Base-by-base conservation (phyloP, 1,284 basidiomycete species). In the Fomes fomentarius region DNA sequence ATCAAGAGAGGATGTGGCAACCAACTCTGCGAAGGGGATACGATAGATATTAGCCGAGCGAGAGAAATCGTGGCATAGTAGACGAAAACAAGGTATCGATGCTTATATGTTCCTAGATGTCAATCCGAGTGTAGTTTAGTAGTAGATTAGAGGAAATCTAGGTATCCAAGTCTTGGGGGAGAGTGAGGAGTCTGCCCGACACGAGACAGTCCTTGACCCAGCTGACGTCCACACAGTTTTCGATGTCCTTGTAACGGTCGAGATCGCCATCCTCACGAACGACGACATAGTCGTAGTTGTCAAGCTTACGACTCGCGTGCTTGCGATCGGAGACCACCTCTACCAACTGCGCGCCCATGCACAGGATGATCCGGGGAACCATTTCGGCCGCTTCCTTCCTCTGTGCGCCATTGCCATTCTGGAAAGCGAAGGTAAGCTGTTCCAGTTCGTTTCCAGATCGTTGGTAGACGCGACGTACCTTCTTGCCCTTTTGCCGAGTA, bases 191-290 rank as follows among this genome's bases (percentile, higher is more conserved):
- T 42, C 81, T 70, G 2, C 84, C 82, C 8, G 81, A 75, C 60
- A 91, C 81, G 35, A 95, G 73, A 63, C 89, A 91, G 47, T 92
- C 83, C 69, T 94, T 95, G 42, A 95, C 80, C 92, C 92, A 94
- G 21, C 69, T 67, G 66, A 89, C 82, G 53, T 80, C 73, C 5
- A 82, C 81, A 28, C 76, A 68, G 22, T 68, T 68, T 26, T 62
- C 72, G 6, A 63, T 67, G 41, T 66, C 24, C 2, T 37, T 58
- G 37, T 71, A 63, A 14, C 66, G 64, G 3, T 68, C 58, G 10
- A 69, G 58, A 4, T 73, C 65, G 3, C 65, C 49, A 15, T 69
- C 66, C 40, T 87, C 81, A 57, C 83, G 83, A 57, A 89, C 76
- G 41, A 94, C 74, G 38, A 94, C 71, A 60, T 84, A 87, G 68